Evolutionary conservation across 2,329 filamentous ascomycete species (phyloP).

Genomic region (Neopestalotiopsis rosae): DNA sequence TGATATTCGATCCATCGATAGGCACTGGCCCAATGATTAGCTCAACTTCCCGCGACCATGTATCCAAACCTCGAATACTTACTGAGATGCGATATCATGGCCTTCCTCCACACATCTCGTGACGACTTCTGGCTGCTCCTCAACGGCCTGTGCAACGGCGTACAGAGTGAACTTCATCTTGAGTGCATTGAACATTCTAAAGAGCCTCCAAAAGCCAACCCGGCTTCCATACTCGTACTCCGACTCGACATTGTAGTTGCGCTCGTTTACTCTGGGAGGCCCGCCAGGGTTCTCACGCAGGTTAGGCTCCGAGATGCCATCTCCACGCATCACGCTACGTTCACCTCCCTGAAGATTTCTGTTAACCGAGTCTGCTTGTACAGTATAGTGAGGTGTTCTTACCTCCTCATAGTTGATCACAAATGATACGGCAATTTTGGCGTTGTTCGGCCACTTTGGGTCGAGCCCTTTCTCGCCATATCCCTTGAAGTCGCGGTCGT

Average conservation of each 20-base stretch:
- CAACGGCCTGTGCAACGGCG: conserved; percentile 53
- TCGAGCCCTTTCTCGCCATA: conserved; percentile 46
- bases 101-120: conserved; percentile 52
- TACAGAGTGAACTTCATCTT: conserved; percentile 57
- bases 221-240: conserved; percentile 59
- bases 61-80: too few species aligned
- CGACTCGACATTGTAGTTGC: conserved; percentile 51
- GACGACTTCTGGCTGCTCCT: conserved; percentile 52
- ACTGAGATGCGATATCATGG: conserved; percentile 55
- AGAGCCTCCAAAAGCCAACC: conserved; percentile 54
- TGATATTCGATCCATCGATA: conserved; percentile 59
- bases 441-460: conserved; percentile 45
- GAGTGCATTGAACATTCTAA: conserved; percentile 52
- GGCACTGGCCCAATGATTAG: conserved; percentile 28
- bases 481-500: conserved; percentile 40
- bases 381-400: neutral
- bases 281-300: conserved; percentile 44
- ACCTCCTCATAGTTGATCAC: conserved; percentile 53
- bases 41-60: too few species aligned
- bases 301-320: conserved; percentile 42
- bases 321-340: conserved; percentile 42
- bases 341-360: neutral
- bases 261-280: conserved; percentile 43
- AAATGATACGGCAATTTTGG: conserved; percentile 50
- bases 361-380: neutral